Evolutionary conservation across 192 early-diverging fungal genomes (phyloP).

Genomic region (Rhizophlyctis rosea): DNA sequence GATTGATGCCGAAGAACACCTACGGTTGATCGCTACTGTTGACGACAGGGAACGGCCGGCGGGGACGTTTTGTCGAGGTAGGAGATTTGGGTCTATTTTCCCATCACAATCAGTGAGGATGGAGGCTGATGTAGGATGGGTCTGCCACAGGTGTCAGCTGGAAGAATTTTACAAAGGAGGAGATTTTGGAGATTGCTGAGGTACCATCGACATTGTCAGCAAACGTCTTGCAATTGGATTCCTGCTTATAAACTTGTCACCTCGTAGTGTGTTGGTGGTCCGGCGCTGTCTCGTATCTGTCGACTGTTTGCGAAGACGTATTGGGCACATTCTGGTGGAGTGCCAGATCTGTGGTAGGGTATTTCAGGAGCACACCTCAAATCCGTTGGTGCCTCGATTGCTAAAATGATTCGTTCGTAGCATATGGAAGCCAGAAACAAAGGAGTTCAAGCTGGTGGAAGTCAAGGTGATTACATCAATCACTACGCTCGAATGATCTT

Average conservation of each 20-base stretch:
- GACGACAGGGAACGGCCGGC: slow-evolving; percentile 5
- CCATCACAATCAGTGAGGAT: background rate
- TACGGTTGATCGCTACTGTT: slow-evolving; percentile 9
- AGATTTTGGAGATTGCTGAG: slow-evolving; percentile 30
- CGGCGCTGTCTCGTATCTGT: slow-evolving; percentile 28
- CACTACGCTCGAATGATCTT: background rate
- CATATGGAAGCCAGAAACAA: slow-evolving; percentile 29
- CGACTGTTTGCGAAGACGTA: slow-evolving; percentile 32
- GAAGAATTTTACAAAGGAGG: slow-evolving; percentile 28
- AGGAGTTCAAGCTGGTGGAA: slow-evolving; percentile 37
- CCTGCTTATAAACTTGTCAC: background rate
- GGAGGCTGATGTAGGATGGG: background rate
- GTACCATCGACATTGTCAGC: too few relatives aligned
- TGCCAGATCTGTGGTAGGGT: slow-evolving; percentile 36
- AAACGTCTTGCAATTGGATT: too few relatives aligned
- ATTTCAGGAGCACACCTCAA: too few relatives aligned
- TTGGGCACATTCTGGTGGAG: slow-evolving; percentile 36
- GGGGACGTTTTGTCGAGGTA: slow-evolving; percentile 12
- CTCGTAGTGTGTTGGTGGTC: slow-evolving; percentile 27
- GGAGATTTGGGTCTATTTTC: background rate
- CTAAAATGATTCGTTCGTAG: too few relatives aligned
- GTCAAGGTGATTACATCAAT: slow-evolving; percentile 27
- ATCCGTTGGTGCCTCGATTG: too few relatives aligned
- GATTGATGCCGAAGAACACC: slow-evolving; percentile 14
- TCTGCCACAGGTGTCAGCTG: slow-evolving; percentile 40